A percentile compares a stretch with the other conserved stretches of the same genome.
Evolutionary conservation across 768 basidiomycete species (phyloP).

Genomic region (Termitomyces sp.): DNA sequence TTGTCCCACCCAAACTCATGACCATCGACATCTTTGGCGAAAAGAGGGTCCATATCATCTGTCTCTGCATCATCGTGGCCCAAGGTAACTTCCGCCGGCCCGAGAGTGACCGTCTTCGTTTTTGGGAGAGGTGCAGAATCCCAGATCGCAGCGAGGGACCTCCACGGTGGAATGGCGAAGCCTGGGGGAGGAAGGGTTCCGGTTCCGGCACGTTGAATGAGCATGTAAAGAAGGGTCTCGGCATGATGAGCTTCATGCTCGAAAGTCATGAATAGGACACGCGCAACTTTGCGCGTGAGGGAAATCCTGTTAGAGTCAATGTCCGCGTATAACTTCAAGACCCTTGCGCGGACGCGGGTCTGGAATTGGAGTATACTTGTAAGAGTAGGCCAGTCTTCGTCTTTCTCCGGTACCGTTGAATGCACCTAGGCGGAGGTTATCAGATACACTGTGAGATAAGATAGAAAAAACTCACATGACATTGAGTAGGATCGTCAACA

Average conservation of each 20-base stretch:
- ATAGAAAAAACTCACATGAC: slow-evolving; percentile 58
- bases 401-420: slow-evolving; percentile 76
- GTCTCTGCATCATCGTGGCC: slow-evolving; percentile 85
- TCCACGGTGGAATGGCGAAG: slow-evolving; percentile 74
- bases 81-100: slow-evolving; percentile 55
- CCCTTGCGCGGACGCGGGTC: slow-evolving; percentile 68
- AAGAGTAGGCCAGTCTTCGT: slow-evolving; percentile 87
- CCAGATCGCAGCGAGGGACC: slow-evolving; percentile 46
- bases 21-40: slow-evolving; percentile 35
- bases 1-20: slow-evolving; percentile 96
- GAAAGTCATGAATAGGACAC: slow-evolving; percentile 86
- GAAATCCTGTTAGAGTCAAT: slow-evolving; percentile 47
- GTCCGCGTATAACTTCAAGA: slow-evolving; percentile 71
- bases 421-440: slow-evolving; percentile 55
- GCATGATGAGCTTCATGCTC: slow-evolving; percentile 90
- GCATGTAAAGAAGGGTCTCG: slow-evolving; percentile 96
- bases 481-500: slow-evolving; percentile 84
- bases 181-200: slow-evolving; percentile 79
- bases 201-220: slow-evolving; percentile 74
- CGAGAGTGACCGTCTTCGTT: slow-evolving; percentile 49
- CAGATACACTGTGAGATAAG: background rate
- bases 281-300: slow-evolving; percentile 63
- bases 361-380: slow-evolving; percentile 72
- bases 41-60: slow-evolving; percentile 46
- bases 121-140: slow-evolving; percentile 41